Evolutionary conservation across 495 filamentous ascomycete genomes (phyloP), one percentile per base, ranked within the genome.

Genomic region (Parathielavia hyrcaniae): DNA sequence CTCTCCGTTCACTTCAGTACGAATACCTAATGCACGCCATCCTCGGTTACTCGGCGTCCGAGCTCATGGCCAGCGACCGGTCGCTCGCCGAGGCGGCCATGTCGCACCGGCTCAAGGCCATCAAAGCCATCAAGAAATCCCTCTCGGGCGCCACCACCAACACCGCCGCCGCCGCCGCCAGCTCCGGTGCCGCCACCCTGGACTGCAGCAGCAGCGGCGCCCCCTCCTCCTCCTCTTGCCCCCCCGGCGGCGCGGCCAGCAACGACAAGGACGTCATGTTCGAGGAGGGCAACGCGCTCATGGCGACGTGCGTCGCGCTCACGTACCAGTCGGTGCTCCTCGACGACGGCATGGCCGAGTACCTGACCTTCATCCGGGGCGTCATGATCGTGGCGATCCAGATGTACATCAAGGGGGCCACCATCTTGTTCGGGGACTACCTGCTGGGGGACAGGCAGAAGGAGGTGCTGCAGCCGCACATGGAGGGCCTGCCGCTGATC

Each of bases 351-450:
- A 70, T 86, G 54, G 67, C 71, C 30, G 83, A 86, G 62, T 87
- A 81, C 64, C 78, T 83, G 70, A 79, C 82, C 12, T 85, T 86
- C 67, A 76, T 83, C 39, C 74, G 82, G 30, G 83, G 83, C 19
- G 78, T 81, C 59, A 66, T 79, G 38, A 71, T 83, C 11, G 75
- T 86, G 7, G 76, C 77, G 5, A 66, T 71, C 17, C 74, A 78
- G 60, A 81, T 83, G 69, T 70, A 68, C 48, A 52, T 65, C 26
- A 68, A 66, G 52, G 73, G 72, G 14, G 58, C 69, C 16, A 73
- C 71, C 44, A 73, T 81, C 57, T 59, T 78, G 47, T 81, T 86
- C 60, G 67, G 69, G 36, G 67, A 70, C n/a, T 44, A 76, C 0
- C 63, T 69, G 26, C 63, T 69, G 26, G 71, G 69, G 11, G 62